phyloP scores from a whole-genome alignment of 2,329 filamentous ascomycete genomes.

The Talaromyces islandicus region DNA sequence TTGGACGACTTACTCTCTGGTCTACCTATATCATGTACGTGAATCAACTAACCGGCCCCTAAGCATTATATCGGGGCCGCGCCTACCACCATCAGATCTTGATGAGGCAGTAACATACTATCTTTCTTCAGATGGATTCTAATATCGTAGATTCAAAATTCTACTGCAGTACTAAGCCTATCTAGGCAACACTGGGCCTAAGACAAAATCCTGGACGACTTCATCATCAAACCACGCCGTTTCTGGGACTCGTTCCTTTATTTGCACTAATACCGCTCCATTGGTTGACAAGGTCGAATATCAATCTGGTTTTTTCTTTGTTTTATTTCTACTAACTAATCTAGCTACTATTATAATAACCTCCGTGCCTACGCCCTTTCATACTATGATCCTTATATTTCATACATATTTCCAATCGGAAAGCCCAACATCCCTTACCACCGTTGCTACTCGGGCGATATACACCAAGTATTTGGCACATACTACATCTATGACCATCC shows the following conservation, averaged over 20 bases:
- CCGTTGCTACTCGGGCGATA: constrained; percentile 7
- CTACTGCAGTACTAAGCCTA: not conserved
- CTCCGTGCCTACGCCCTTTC: constrained; percentile 8
- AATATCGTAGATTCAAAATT: not conserved
- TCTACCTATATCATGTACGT: not conserved
- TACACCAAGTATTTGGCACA: constrained; percentile 11
- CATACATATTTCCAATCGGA: constrained; percentile 8
- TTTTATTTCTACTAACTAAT: not conserved
- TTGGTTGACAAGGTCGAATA: constrained; percentile 3
- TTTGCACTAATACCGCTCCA: constrained; percentile 5
- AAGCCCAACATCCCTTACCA: constrained; percentile 7
- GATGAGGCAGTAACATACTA: not conserved
- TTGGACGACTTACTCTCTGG: not conserved
- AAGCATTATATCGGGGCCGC: too few species aligned
- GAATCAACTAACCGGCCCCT: too few species aligned
- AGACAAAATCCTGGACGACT: too few species aligned
- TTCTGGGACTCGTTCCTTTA: not conserved
- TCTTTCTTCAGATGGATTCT: not conserved
- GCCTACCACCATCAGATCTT: not conserved
- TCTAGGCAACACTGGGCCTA: not conserved
- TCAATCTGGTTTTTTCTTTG: too few species aligned
- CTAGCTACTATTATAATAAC: constrained; percentile 1
- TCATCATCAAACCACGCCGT: not conserved
- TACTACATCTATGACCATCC: constrained; percentile 10
- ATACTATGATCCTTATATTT: constrained; percentile 7